Percentiles rank a stretch among this genome's conserved stretches.
phyloP scores from a whole-genome alignment of 2,329 filamentous ascomycete species.

The Aspergillus neoniger region DNA sequence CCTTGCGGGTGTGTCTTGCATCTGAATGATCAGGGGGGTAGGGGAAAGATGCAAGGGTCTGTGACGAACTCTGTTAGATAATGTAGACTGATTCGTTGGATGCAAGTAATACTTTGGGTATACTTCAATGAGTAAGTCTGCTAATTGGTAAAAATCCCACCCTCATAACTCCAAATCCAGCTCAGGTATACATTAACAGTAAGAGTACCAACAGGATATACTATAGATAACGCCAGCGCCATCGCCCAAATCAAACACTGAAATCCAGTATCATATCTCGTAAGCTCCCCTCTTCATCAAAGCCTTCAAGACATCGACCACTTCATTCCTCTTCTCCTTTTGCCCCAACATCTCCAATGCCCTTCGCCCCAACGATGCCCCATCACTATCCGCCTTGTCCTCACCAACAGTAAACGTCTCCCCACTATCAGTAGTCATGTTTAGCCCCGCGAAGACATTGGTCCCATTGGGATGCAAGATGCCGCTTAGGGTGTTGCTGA shows the following conservation, averaged over 20 bases:
- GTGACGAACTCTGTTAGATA: too few relatives aligned
- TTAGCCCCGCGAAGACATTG: conserved; percentile 13
- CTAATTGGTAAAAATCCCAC: too few relatives aligned
- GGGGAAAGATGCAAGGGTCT: too few relatives aligned
- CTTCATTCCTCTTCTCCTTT: conserved; percentile 19
- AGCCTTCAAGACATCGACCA: conserved; percentile 17
- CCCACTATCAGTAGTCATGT: not conserved
- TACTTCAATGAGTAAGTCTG: too few relatives aligned
- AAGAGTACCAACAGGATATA: not conserved
- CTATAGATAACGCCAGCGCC: not conserved
- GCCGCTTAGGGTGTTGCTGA: conserved; percentile 35
- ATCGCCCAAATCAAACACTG: not conserved
- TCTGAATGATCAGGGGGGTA: too few relatives aligned
- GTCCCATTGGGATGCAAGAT: conserved; percentile 20
- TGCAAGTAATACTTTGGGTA: too few relatives aligned
- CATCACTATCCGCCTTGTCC: not conserved
- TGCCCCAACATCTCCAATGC: conserved; percentile 14
- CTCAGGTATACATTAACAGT: not conserved
- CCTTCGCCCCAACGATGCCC: conserved; percentile 9
- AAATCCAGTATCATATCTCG: not conserved
- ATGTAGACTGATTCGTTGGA: too few relatives aligned
- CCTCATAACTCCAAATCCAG: not conserved
- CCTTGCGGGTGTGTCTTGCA: too few relatives aligned
- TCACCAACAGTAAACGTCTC: not conserved
- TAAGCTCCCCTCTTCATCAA: not conserved